Base-by-base conservation (phyloP, 805 yeast species). In the Cyberlindnera misumaiensis region DNA sequence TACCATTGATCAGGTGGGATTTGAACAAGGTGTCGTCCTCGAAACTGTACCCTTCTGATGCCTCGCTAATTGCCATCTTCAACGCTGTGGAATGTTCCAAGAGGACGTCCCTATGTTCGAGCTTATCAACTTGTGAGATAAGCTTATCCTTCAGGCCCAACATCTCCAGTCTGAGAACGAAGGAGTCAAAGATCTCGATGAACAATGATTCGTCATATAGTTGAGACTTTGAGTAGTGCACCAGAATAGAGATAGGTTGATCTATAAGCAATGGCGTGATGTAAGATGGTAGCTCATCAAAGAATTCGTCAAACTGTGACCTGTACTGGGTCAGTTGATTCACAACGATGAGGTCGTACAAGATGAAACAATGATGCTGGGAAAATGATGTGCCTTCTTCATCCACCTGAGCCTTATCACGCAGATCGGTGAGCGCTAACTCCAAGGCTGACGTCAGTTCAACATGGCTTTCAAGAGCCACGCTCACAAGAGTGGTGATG, bases 281-380 rank as follows among this genome's bases (percentile, higher is more conserved):
- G 43, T 55, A 53, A 2, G 52, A 47, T 4, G 70, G 65, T 6
- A 73, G 13, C 12, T 58, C 59, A 14, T 48, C 47, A 13, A 71
- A 43, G 31, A 70, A 59, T 3, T 52, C 49, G 0, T 52, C 46
- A 1, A 76, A 51, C n/a, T 54, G 52, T 0, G 55, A 42, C 3
- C 41, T 18, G 37, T 45, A 59, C 8, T 45, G 41, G 0, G 38
- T 26, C 4, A 50, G 11, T 28, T 59, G 51, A 11, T 46, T 39
- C 26, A 43, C 46, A 4, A 68, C 47, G 14, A 57, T 51, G 7
- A 45, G 40, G 13, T 55, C 53, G 24, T 59, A 52, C 6, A 67
- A 46, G 3, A 31, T 17, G 20, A 65, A 58, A 1, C 55, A 46
- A 12, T 51, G 53, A 30, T 53, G 56, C 2, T 39, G 28, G 1